phyloP scores from a whole-genome alignment of 1,139 yeast species.

The Suhomyces panamericanus region DNA sequence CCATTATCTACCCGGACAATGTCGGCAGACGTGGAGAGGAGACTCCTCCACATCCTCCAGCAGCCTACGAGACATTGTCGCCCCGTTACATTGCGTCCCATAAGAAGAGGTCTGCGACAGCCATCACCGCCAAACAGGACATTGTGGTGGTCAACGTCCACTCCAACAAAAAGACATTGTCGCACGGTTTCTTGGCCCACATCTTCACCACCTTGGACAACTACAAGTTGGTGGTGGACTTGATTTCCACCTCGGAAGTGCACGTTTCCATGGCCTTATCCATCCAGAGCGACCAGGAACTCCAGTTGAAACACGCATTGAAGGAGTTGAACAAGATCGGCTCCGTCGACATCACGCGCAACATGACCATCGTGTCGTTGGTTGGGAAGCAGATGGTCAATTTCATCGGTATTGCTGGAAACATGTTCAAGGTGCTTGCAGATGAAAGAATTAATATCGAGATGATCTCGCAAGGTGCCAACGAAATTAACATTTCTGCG shows the following conservation, averaged over 20 bases:
- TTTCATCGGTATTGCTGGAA: constrained; percentile 94
- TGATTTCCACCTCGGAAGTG: constrained; percentile 95
- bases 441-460: constrained; percentile 91
- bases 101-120: constrained; percentile 83
- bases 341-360: constrained; percentile 80
- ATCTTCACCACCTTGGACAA: constrained; percentile 85
- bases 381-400: constrained; percentile 98
- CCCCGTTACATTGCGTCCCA: constrained; percentile 46
- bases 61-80: constrained; percentile 58
- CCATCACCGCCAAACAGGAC: constrained; percentile 91
- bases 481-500: constrained; percentile 94
- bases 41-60: constrained; percentile 96
- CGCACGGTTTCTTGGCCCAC: constrained; percentile 93
- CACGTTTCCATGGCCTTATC: constrained; percentile 98
- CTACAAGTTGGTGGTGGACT: constrained; percentile 85
- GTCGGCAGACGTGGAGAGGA: constrained; percentile 79
- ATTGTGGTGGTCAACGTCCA: constrained; percentile 91
- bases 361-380: constrained; percentile 86
- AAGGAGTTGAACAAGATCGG: constrained; percentile 80
- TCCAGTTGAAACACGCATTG: constrained; percentile 64
- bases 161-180: constrained; percentile 86
- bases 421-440: constrained; percentile 93
- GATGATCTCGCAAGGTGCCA: constrained; percentile 98
- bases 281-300: constrained; percentile 62
- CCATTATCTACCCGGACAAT: constrained; percentile 90